Evolutionary conservation across 192 early-diverging fungal genomes (phyloP), one percentile per base, ranked within the genome.

Genomic region (Gigaspora rosea): DNA sequence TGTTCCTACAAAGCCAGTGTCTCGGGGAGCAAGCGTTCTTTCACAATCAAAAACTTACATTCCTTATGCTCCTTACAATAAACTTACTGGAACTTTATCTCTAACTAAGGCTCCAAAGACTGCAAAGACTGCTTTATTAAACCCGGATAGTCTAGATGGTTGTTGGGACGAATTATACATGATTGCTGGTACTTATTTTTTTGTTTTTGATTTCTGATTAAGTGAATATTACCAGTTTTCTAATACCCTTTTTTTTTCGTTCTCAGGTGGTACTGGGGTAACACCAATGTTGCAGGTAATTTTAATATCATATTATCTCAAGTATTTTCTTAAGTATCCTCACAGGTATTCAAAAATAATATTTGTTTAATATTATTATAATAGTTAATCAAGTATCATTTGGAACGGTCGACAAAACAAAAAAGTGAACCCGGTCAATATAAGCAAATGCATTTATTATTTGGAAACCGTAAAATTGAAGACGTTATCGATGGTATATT

Each of bases 111-210:
- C 27, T 27, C 27, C 27, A 27, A 27, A 27, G 27, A 27, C 27
- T 27, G 27, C 36, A 66, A 66, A 46, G 36, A 66, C 33, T 66
- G 18, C 52, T 16, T 54, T 77, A 65, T 12, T 77, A 15, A 77
- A 77, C 58, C 66, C 76, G 8, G n/a, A 68, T 35, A 65, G 66
- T 58, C n/a, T 27, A 8, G 76, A 77, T 52, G 66, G 76, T 11
- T 47, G 51, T 12, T 77, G 76, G 76, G 67, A 77, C 27, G 35
- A 69, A 57, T 61, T 77, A 52, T 65, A 52, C 33, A 77, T 77
- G 76, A 70, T 77, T 47, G 41, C 41, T 41, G 41, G 41, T 41
- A 41, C 41, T 41, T 41, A 2, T 41, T 41, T 41, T 41, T 41
- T 41, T 41, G 3, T 7, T 41, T 41, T 41, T 41, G 41, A 41